Percentiles rank a stretch among this genome's conserved stretches.
Evolutionary conservation across 441 rosid genomes (phyloP).

Genomic region (Pelargonium fulgidum): DNA sequence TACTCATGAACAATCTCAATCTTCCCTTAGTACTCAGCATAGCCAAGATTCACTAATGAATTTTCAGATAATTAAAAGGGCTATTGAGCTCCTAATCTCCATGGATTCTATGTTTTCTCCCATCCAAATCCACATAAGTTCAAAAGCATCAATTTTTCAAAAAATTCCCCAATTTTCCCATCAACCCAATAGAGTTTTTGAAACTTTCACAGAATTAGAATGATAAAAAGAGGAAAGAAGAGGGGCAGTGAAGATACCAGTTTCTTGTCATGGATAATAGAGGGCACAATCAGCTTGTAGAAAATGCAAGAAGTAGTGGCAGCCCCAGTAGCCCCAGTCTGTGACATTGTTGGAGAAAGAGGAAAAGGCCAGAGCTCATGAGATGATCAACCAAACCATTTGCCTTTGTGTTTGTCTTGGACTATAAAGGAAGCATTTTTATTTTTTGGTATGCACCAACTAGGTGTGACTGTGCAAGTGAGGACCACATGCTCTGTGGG

Average conservation of each 20-base stretch:
- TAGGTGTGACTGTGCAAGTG: not conserved
- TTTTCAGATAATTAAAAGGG: constrained; percentile 4
- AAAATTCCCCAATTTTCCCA: not conserved
- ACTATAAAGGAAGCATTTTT: not conserved
- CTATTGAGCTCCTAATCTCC: not conserved
- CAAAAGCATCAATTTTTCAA: not conserved
- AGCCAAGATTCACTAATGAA: not conserved
- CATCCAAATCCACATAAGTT: not conserved
- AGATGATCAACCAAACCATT: constrained; percentile 7
- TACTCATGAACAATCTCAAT: constrained; percentile 1
- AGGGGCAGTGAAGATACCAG: constrained; percentile 1
- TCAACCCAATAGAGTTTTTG: not conserved
- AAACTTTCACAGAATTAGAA: not conserved
- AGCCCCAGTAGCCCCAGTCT: constrained; percentile 1
- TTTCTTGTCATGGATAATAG: constrained; percentile 9
- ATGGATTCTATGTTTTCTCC: constrained; percentile 1
- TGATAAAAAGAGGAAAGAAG: not conserved
- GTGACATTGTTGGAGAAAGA: constrained; percentile 6
- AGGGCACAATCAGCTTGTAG: constrained; percentile 11
- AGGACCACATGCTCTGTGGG: constrained; percentile 10
- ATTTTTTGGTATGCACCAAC: constrained; percentile 8
- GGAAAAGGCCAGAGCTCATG: constrained; percentile 6
- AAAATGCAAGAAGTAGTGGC: constrained; percentile 6
- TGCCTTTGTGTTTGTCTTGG: constrained; percentile 1
- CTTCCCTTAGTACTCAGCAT: not conserved